Evolutionary conservation across 495 filamentous ascomycete species (phyloP).

Genomic region (Bombardia bombarda): DNA sequence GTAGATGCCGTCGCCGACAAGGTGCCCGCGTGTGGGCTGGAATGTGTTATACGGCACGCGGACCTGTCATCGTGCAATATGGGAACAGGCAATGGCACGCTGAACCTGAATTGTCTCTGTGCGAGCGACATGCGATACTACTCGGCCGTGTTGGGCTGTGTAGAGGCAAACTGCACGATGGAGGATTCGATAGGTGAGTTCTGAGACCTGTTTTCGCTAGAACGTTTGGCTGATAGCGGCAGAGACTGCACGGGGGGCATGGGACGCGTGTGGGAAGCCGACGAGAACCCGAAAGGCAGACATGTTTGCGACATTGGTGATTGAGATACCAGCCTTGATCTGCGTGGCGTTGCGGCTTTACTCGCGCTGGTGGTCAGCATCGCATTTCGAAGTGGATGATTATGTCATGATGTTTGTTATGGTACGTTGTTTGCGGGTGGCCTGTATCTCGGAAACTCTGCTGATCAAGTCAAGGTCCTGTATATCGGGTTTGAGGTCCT

Average conservation of each 20-base stretch:
- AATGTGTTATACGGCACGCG: slow-evolving; percentile 1
- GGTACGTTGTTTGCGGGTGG: background rate
- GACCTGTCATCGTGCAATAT: background rate
- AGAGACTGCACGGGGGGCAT: slow-evolving; percentile 14
- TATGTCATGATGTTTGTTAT: slow-evolving; percentile 17
- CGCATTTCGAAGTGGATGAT: slow-evolving; percentile 15
- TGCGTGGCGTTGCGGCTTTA: slow-evolving; percentile 13
- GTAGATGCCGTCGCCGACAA: background rate
- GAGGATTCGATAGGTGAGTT: slow-evolving; percentile 10
- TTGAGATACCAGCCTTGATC: slow-evolving; percentile 12
- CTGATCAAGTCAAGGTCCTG: slow-evolving; percentile 3
- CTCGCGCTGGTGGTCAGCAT: slow-evolving; percentile 10
- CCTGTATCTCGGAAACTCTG: background rate
- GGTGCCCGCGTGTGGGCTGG: slow-evolving; percentile 3
- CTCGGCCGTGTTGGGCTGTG: slow-evolving; percentile 6
- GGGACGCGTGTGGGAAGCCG: slow-evolving; percentile 13
- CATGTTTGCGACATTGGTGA: slow-evolving; percentile 5
- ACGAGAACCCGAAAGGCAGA: slow-evolving; percentile 9
- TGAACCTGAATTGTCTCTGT: slow-evolving; percentile 2
- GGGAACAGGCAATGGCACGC: background rate
- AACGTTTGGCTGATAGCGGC: background rate
- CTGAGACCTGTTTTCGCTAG: background rate
- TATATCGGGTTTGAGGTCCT: slow-evolving; percentile 7
- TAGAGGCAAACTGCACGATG: slow-evolving; percentile 3
- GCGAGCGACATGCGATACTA: slow-evolving; percentile 3